Evolutionary conservation across 805 yeast species (phyloP).

Genomic region (Monosporozyma yasuniensis): DNA sequence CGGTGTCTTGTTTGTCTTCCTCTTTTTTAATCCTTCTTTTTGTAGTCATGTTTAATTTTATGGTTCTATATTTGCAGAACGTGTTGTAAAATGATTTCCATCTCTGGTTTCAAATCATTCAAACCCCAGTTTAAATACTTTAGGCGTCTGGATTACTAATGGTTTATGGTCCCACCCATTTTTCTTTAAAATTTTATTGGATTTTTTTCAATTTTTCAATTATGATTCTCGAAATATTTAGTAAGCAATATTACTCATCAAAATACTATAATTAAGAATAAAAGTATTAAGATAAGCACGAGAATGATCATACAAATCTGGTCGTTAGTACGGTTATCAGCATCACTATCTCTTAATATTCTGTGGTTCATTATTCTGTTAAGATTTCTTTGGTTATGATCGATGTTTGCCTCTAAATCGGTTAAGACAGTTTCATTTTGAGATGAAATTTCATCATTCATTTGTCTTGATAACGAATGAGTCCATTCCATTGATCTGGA

Average conservation of each 20-base stretch:
- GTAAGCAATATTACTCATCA: constrained; percentile 11
- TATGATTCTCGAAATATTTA: neutral
- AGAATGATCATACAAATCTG: constrained; percentile 38
- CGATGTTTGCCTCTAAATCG: constrained; percentile 36
- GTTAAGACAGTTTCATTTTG: constrained; percentile 39
- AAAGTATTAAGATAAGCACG: constrained; percentile 35
- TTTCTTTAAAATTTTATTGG: too few relatives aligned
- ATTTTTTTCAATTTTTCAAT: neutral
- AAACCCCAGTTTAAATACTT: neutral
- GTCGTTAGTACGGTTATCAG: constrained; percentile 26
- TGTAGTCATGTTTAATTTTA: neutral
- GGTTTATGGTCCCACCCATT: neutral
- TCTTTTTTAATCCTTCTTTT: neutral
- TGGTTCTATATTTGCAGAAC: neutral
- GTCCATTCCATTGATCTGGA: constrained; percentile 38
- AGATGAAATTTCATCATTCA: constrained; percentile 39
- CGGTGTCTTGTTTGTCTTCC: constrained; percentile 1
- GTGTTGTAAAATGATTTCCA: too few relatives aligned
- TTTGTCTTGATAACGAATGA: constrained; percentile 37
- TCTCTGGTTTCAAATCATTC: too few relatives aligned
- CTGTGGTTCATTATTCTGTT: constrained; percentile 10
- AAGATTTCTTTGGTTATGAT: constrained; percentile 34
- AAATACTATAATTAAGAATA: constrained; percentile 36
- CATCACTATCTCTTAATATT: constrained; percentile 32
- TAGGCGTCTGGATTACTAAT: neutral